These are phyloP conservation scores for Camellia sinensis DNA, from an alignment of 148 eudicot genomes.

Conservation along the genomic window DNA sequence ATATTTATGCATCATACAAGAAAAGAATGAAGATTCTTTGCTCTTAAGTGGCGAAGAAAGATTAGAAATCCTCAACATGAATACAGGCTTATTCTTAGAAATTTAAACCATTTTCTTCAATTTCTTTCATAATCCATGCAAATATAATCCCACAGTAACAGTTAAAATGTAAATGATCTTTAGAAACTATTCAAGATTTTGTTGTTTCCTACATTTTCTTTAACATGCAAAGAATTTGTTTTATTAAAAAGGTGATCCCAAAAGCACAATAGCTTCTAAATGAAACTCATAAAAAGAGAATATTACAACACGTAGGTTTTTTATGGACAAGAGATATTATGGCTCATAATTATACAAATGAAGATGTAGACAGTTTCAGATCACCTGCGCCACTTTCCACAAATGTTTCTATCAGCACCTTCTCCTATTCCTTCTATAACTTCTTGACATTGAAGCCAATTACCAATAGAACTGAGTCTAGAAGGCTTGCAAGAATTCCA, in stretches of 20 bases:
- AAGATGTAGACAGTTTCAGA: background rate
- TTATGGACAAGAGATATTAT: background rate
- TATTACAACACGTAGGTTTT: background rate
- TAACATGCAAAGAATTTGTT: background rate
- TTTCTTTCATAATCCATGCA: background rate
- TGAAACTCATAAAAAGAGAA: background rate
- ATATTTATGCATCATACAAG: background rate
- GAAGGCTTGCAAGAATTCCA: slow-evolving; percentile 34
- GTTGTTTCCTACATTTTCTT: background rate
- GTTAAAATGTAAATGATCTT: background rate
- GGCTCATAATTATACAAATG: slow-evolving; percentile 2
- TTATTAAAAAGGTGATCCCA: background rate
- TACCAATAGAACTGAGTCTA: slow-evolving; percentile 58
- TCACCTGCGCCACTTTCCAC: slow-evolving; percentile 99
- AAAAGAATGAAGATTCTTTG: background rate
- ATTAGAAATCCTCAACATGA: background rate
- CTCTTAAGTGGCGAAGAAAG: background rate
- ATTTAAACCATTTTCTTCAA: background rate
- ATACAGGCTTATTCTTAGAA: background rate
- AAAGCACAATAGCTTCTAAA: background rate
- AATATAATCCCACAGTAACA: background rate
- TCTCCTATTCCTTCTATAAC: slow-evolving; percentile 55
- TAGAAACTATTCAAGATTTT: background rate
- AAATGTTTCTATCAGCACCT: slow-evolving; percentile 58
- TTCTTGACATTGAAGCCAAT: slow-evolving; percentile 90